Evolutionary conservation across 345 rosid genomes (phyloP).

Genomic region (Boechera stricta): DNA sequence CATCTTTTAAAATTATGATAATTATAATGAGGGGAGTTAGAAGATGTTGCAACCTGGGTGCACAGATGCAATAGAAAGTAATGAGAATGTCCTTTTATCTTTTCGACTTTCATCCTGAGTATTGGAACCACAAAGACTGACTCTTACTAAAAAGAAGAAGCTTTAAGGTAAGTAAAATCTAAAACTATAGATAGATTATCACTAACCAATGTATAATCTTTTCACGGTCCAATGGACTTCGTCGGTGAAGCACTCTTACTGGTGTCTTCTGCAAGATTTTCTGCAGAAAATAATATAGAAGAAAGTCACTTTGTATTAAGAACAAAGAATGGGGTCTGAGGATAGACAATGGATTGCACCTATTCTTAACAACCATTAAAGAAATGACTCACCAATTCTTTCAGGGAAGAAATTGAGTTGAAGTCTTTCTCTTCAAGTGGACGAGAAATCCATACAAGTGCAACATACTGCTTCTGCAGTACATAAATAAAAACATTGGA

Average conservation of each 20-base stretch:
- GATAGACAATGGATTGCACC: background rate
- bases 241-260: constrained; percentile 91
- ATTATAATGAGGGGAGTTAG: constrained; percentile 5
- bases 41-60: constrained; percentile 69
- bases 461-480: constrained; percentile 91
- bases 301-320: constrained; percentile 9
- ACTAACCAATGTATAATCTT: constrained; percentile 82
- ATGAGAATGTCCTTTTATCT: constrained; percentile 67
- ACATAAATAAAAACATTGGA: background rate
- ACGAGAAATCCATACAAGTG: constrained; percentile 92
- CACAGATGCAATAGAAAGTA: constrained; percentile 92
- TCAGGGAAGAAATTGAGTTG: constrained; percentile 56
- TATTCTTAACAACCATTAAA: background rate
- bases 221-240: constrained; percentile 90
- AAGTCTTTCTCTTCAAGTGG: constrained; percentile 76
- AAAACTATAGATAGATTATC: background rate
- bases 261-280: constrained; percentile 86
- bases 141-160: constrained; percentile 26
- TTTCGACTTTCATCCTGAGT: constrained; percentile 88
- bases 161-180: constrained; percentile 14
- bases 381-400: constrained; percentile 63
- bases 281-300: constrained; percentile 48
- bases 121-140: constrained; percentile 17
- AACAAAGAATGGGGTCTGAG: constrained; percentile 1
- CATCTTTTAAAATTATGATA: background rate